phyloP scores from a whole-genome alignment of 306 rosid species.

The Lablab purpureus region DNA sequence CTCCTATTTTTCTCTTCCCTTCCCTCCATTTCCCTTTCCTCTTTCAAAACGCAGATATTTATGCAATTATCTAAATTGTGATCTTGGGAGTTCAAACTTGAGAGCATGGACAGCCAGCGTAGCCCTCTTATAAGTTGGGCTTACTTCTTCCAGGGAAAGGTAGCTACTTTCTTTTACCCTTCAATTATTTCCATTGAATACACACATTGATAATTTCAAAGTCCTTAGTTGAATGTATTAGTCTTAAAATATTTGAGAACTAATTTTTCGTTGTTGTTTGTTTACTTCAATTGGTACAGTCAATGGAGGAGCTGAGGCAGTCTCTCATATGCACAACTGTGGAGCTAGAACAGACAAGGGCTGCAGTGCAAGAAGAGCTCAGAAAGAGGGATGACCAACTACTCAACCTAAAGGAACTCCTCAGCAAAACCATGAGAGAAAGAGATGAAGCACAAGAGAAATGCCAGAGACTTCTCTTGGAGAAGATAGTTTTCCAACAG shows the following conservation, averaged over 20 bases:
- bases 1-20: background rate
- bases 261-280: conserved; percentile 31
- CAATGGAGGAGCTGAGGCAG: conserved; percentile 80
- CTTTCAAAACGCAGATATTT: conserved; percentile 21
- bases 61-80: background rate
- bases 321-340: conserved; percentile 69
- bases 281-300: conserved; percentile 51
- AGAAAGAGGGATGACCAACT: conserved; percentile 86
- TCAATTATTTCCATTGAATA: conserved; percentile 1
- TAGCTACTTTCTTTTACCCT: conserved; percentile 38
- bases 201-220: background rate
- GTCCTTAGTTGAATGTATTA: conserved; percentile 1
- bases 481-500: conserved; percentile 64
- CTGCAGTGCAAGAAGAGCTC: conserved; percentile 78
- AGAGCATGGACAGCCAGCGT: conserved; percentile 74
- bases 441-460: conserved; percentile 88
- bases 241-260: conserved; percentile 27
- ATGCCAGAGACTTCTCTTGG: conserved; percentile 67
- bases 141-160: conserved; percentile 80
- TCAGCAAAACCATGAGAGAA: conserved; percentile 70
- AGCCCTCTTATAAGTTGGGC: conserved; percentile 69
- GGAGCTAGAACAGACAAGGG: conserved; percentile 85
- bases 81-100: background rate
- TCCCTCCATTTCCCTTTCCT: conserved; percentile 31
- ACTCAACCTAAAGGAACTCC: conserved; percentile 66